Base-by-base conservation (phyloP, 176 grass and related monocot species). In the Typha latifolia region DNA sequence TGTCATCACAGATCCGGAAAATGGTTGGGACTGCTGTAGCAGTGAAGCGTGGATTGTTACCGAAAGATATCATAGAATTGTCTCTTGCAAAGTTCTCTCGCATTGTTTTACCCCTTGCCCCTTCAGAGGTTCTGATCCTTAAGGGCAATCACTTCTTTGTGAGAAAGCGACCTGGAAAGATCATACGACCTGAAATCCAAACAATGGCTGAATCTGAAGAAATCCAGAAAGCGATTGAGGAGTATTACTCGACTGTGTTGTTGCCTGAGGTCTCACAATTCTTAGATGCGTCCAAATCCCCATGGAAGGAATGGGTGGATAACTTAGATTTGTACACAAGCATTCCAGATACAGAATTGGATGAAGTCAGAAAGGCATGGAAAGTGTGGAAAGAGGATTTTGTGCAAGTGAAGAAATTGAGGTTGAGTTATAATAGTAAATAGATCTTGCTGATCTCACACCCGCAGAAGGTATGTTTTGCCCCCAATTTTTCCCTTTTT, bases 1-100 rank as follows among this genome's bases (percentile, higher is more conserved):
- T 64, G 75, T 74, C 29, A 80, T 56, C 55, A 48, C 77, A 99
- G 94, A 90, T 93, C 69, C 73, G 84, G 49, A 99, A 99, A 79
- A 99, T 99, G 89, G 84, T 99, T 66, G 81, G 89, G 69, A 87
- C 94, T 47, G 79, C 94, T 1, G 83, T 99, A 49, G 84, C 94
- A 48, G 89, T 99, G 50, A 85, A 90, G 75, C 94, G 79, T 14
- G 79, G 81, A 51, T 79, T 99, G 69, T 67, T 99, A 56, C 89
- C 86, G 0, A 93, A 74, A 79, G 86, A 99, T 49, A 83, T 85
- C 29, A 77, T 93, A 75, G 74, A 85, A 34, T 64, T 99, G 3
- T 93, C 94, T 48, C 77, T 99, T 37, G 80, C 72, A 12, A 99
- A 99, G 70, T 94, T 99, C n/a, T 93, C 84, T 68, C 86, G 83